These are phyloP conservation scores for Chaetomium strumarium DNA, from an alignment of 2,329 filamentous ascomycete genomes.

Conservation along the genomic window DNA sequence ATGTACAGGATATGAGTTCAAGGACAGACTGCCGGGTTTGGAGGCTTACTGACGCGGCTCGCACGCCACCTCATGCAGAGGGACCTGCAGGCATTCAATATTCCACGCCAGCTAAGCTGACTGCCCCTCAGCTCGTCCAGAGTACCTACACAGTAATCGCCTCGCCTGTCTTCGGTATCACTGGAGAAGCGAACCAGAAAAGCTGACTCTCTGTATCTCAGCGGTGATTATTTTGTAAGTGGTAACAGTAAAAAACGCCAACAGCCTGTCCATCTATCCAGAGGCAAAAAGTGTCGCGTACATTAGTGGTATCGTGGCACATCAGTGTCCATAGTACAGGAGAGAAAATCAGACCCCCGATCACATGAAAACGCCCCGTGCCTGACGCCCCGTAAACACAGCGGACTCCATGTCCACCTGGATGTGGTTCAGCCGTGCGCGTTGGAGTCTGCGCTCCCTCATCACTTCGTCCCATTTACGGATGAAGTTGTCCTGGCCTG, in stretches of 20 bases:
- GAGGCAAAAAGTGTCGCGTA: no score
- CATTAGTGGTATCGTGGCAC: neutral
- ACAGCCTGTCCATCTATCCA: no score
- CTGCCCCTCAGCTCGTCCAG: neutral
- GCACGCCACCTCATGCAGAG: neutral
- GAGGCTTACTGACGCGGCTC: no score
- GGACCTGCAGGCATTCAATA: neutral
- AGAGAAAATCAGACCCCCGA: neutral
- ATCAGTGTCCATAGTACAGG: no score
- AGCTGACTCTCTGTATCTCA: no score
- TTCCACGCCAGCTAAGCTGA: neutral
- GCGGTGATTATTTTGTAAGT: no score
- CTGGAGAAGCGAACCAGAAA: no score
- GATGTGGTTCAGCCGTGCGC: constrained; percentile 22
- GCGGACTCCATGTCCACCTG: constrained; percentile 26
- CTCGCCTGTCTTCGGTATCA: no score
- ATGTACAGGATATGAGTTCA: no score
- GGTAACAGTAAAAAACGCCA: neutral
- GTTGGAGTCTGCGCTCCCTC: constrained; percentile 23
- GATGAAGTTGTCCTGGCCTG: constrained; percentile 27
- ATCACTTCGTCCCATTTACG: constrained; percentile 30
- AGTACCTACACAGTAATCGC: no score
- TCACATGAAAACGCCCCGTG: constrained; percentile 20
- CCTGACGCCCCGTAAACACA: constrained; percentile 24
- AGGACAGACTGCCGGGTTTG: no score